Percentiles rank a stretch among this genome's conserved stretches.
phyloP scores from a whole-genome alignment of 2,329 filamentous ascomycete genomes.

The Byssothecium circinans region DNA sequence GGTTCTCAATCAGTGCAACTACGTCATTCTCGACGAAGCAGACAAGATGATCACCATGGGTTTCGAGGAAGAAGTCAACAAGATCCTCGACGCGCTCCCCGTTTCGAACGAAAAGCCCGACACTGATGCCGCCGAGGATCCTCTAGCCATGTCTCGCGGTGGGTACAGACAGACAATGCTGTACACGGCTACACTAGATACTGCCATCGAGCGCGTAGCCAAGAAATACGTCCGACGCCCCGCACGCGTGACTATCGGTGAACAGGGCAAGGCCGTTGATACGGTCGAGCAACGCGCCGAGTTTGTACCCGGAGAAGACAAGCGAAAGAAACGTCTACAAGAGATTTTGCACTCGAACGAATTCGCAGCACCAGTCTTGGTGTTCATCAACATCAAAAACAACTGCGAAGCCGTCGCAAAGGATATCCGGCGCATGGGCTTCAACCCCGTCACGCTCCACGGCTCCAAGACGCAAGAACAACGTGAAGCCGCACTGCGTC shows the following conservation, averaged over 20 bases:
- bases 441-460: constrained; percentile 86
- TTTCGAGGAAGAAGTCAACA: constrained; percentile 96
- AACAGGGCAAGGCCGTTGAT: constrained; percentile 91
- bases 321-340: constrained; percentile 91
- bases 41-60: constrained; percentile 99
- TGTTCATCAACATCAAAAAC: constrained; percentile 99
- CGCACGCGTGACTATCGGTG: constrained; percentile 92
- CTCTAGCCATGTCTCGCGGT: constrained; percentile 78
- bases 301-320: constrained; percentile 87
- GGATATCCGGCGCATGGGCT: constrained; percentile 93
- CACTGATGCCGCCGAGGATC: constrained; percentile 85
- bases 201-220: constrained; percentile 91
- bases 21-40: constrained; percentile 99
- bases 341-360: constrained; percentile 82
- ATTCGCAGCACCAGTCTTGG: constrained; percentile 89
- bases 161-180: constrained; percentile 99
- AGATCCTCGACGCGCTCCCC: constrained; percentile 91
- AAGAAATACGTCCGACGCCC: constrained; percentile 92
- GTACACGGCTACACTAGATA: constrained; percentile 99
- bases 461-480: constrained; percentile 97
- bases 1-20: constrained; percentile 94
- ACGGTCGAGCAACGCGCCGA: constrained; percentile 98
- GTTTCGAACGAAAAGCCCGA: constrained; percentile 95
- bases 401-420: constrained; percentile 95
- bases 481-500: constrained; percentile 85